Evolutionary conservation across 495 filamentous ascomycete genomes (phyloP), one percentile per base, ranked within the genome.

Genomic region (Penicillium dipodomyicola): DNA sequence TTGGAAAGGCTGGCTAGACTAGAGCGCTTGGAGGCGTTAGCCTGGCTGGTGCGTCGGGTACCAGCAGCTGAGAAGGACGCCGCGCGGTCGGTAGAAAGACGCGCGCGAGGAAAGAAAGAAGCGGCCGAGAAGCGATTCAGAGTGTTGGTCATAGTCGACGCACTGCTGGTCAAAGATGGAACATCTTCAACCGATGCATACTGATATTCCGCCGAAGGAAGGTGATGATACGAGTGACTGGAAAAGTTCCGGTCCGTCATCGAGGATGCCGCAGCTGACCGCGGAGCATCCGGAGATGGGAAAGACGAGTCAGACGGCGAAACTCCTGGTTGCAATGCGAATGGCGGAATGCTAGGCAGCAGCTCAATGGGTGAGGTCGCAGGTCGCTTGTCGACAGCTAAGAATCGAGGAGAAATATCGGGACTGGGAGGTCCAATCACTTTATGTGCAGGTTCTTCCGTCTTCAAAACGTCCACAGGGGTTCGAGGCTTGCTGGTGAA

Each of bases 1-100:
- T 90, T 87, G 40, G 90, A 92, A 37, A 96, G 75, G 67, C 91
- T 96, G 8, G 85, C 91, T 58, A 96, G 80, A 66, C 90, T 95
- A 5, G 87, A 87, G 43, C 92, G 83, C 65, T 95, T 91, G 43
- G 75, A 68, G 20, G 71, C 64, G 46, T 72, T 71, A 48, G 65
- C 64, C 40, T 68, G 76, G 60, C 70, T 77, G 52, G 62, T 72
- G 22, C 87, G 85, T 23, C 84, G 82, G 50, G 85, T 80, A 12
- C 86, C 78, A 29, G 82, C 75, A 11, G 84, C 83, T 4, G 87
- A 87, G 47, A 90, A 80, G 0, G 88, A 92, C 15, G 84, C 80
- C 8, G 88, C 85, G 35, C 88, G 82, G 50, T 87, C 87, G 17
- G 80, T 78, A 8, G 77, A 80, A 12, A 76, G 61, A 39, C 74